Conservation (phyloP, 805 yeast genomes). For the Yarrowia sp. region DNA sequence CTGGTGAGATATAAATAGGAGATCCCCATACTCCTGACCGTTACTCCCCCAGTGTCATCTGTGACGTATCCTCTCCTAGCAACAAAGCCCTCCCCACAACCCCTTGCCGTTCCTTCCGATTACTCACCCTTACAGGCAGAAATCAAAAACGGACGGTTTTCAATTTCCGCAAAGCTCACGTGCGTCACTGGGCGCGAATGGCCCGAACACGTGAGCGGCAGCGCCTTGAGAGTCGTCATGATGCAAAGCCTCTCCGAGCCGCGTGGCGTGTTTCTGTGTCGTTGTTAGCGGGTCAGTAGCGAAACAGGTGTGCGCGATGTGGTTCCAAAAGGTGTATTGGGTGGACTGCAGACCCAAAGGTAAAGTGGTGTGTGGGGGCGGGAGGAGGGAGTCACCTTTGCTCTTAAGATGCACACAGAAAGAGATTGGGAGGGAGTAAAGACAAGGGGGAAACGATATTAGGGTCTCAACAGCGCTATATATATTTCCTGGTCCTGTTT, state of each 20-base stretch:
- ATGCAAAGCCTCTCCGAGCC: not conserved
- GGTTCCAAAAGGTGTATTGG: slow-evolving; percentile 18
- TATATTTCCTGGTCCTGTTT: not conserved
- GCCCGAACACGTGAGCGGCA: slow-evolving; percentile 39
- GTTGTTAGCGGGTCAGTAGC: not conserved
- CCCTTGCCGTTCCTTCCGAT: not conserved
- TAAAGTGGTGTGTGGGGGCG: not conserved
- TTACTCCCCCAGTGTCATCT: too few species aligned
- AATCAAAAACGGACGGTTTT: slow-evolving; percentile 31
- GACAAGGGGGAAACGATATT: not conserved
- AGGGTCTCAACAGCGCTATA: not conserved
- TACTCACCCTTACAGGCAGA: slow-evolving; percentile 38
- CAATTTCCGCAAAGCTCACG: slow-evolving; percentile 31
- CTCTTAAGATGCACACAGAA: not conserved
- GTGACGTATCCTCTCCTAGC: too few species aligned
- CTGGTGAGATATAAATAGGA: too few species aligned
- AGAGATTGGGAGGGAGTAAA: not conserved
- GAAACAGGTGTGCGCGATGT: not conserved
- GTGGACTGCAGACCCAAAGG: slow-evolving; percentile 5
- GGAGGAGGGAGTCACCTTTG: not conserved
- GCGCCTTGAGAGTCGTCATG: slow-evolving; percentile 30
- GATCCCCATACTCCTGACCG: too few species aligned
- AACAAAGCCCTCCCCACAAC: too few species aligned
- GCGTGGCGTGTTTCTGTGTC: not conserved
- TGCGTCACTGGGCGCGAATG: slow-evolving; percentile 40